These are phyloP conservation scores for Filobasidium wieringae DNA, from an alignment of 768 basidiomycete species.

Conservation along the genomic window DNA sequence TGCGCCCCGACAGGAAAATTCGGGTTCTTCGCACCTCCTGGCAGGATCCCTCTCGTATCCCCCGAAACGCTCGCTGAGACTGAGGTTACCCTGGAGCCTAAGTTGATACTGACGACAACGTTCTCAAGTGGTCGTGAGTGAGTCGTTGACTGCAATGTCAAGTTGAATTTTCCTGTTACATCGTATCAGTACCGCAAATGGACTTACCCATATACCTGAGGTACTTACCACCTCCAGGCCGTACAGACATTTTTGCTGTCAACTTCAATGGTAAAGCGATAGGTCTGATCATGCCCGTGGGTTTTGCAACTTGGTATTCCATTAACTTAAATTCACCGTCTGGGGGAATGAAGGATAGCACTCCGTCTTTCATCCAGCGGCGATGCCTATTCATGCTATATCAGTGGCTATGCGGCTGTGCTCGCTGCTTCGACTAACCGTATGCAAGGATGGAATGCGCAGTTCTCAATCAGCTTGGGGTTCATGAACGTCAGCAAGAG, in stretches of 20 bases:
- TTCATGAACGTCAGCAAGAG: slow-evolving; percentile 65
- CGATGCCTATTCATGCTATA: slow-evolving; percentile 54
- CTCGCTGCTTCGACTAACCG: no score
- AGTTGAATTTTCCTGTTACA: slow-evolving; percentile 31
- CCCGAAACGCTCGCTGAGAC: slow-evolving; percentile 58
- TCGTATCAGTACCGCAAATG: slow-evolving; percentile 44
- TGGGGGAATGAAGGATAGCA: slow-evolving; percentile 82
- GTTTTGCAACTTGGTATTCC: slow-evolving; percentile 62
- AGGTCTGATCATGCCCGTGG: slow-evolving; percentile 23
- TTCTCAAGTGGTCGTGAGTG: slow-evolving; percentile 53
- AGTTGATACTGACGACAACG: slow-evolving; percentile 56
- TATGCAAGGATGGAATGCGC: slow-evolving; percentile 85
- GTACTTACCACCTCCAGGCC: slow-evolving; percentile 42
- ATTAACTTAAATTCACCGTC: slow-evolving; percentile 76
- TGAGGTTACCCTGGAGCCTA: slow-evolving; percentile 61
- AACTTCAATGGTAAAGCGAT: slow-evolving; percentile 20
- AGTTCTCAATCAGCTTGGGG: slow-evolving; percentile 59
- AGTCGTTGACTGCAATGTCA: slow-evolving; percentile 29
- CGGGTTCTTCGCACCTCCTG: slow-evolving; percentile 5
- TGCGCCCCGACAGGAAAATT: slow-evolving; percentile 22
- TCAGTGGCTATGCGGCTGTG: slow-evolving; percentile 1
- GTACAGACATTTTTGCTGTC: slow-evolving; percentile 34
- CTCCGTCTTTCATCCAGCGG: slow-evolving; percentile 63
- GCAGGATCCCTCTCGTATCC: slow-evolving; percentile 15
- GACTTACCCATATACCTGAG: background rate